Percentiles rank a stretch among this genome's conserved stretches.
phyloP scores from a whole-genome alignment of 2,329 filamentous ascomycete genomes.

The Juglanconis oblonga region DNA sequence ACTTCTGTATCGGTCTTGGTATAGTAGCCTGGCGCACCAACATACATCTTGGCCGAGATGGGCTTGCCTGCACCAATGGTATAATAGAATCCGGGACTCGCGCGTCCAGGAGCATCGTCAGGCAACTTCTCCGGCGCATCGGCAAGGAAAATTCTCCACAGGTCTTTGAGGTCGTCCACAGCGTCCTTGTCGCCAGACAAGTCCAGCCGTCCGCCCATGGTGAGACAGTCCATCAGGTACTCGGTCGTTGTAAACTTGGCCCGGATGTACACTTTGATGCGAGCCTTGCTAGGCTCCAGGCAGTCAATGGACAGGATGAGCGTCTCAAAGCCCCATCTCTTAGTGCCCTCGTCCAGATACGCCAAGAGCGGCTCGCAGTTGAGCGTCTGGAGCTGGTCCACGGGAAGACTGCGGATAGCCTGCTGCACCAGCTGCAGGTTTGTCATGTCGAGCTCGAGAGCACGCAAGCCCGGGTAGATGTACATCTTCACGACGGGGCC shows the following conservation, averaged over 20 bases:
- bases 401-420: slow-evolving; percentile 21
- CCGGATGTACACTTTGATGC: slow-evolving; percentile 25
- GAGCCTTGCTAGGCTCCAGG: slow-evolving; percentile 19
- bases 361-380: slow-evolving; percentile 22
- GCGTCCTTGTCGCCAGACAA: slow-evolving; percentile 17
- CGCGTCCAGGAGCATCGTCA: slow-evolving; percentile 17
- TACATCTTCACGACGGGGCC: slow-evolving; percentile 24
- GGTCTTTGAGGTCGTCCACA: slow-evolving; percentile 20
- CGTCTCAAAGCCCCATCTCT: slow-evolving; percentile 22
- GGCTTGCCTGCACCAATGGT: slow-evolving; percentile 22
- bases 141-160: slow-evolving; percentile 23
- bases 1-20: slow-evolving; percentile 23
- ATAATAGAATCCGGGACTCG: slow-evolving; percentile 25
- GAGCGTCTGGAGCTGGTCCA: slow-evolving; percentile 20
- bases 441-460: slow-evolving; percentile 21
- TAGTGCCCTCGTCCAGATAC: slow-evolving; percentile 21
- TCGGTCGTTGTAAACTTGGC: slow-evolving; percentile 21
- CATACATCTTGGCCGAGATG: slow-evolving; percentile 22
- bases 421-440: slow-evolving; percentile 22
- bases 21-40: slow-evolving; percentile 22
- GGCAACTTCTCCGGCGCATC: slow-evolving; percentile 22
- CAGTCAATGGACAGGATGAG: slow-evolving; percentile 25
- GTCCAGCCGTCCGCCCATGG: slow-evolving; percentile 22
- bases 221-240: slow-evolving; percentile 24
- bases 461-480: slow-evolving; percentile 23